Evolutionary conservation across 2,329 filamentous ascomycete genomes (phyloP).

Genomic region (Sporothrix brasiliensis): DNA sequence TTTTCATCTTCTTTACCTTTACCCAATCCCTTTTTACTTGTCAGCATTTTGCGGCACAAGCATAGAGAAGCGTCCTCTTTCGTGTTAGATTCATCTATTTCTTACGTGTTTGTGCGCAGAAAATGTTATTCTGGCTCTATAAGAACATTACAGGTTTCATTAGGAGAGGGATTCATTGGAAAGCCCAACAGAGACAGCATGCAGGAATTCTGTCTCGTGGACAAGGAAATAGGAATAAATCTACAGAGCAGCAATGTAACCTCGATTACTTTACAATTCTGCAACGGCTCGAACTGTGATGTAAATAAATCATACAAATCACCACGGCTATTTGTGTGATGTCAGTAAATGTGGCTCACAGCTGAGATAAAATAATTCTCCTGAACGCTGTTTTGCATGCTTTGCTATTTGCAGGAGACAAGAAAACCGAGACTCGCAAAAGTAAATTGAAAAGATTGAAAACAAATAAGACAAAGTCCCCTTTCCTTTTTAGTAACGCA

Average conservation of each 20-base stretch:
- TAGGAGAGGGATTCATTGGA: too few species aligned
- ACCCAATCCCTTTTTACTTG: not conserved
- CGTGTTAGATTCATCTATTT: not conserved
- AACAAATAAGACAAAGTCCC: conserved; percentile 5
- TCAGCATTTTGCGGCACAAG: not conserved
- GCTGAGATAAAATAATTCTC: not conserved
- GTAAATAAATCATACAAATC: not conserved
- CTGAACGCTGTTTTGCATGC: not conserved
- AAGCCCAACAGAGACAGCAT: not conserved
- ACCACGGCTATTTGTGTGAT: not conserved
- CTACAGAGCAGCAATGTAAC: not conserved
- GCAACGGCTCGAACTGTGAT: too few species aligned
- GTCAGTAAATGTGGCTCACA: not conserved
- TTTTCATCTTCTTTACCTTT: not conserved
- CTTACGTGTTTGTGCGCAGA: not conserved
- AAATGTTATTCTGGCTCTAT: conserved; percentile 9
- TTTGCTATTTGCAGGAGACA: not conserved
- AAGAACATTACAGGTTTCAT: not conserved
- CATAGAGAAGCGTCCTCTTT: not conserved
- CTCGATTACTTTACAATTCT: not conserved
- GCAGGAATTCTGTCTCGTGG: not conserved
- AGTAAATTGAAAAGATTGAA: not conserved
- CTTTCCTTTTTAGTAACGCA: not conserved
- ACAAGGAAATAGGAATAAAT: not conserved
- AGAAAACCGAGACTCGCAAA: not conserved